Percentiles rank a stretch among this genome's conserved stretches.
Conservation (phyloP, 768 basidiomycete genomes). For the Pulveroboletus sp. region DNA sequence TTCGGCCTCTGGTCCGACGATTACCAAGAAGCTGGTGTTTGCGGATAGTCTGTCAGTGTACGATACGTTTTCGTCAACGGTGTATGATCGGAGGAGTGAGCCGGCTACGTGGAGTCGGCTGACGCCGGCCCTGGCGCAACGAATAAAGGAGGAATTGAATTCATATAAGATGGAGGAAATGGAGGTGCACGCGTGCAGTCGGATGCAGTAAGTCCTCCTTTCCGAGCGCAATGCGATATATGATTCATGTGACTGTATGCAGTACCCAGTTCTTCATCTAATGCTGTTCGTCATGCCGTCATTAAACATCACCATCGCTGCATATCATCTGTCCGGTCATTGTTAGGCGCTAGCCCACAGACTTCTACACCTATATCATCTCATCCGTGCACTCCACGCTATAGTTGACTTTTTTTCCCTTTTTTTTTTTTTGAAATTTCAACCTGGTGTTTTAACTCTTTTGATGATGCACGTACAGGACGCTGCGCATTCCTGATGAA, state of each 20-base stretch:
- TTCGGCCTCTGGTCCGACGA: slow-evolving; percentile 70
- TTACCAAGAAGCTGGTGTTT: slow-evolving; percentile 79
- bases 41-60: slow-evolving; percentile 93
- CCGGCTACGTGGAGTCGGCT: slow-evolving; percentile 96
- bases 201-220: slow-evolving; percentile 70
- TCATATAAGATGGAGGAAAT: slow-evolving; percentile 99
- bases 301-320: slow-evolving; percentile 21
- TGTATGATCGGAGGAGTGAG: slow-evolving; percentile 94
- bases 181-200: slow-evolving; percentile 94
- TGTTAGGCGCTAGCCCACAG: slow-evolving; percentile 30
- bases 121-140: slow-evolving; percentile 91
- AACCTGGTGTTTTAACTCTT: slow-evolving; percentile 25
- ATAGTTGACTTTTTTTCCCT: slow-evolving; percentile 14
- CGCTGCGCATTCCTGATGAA: slow-evolving; percentile 31
- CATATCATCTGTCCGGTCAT: slow-evolving; percentile 26
- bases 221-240: neutral
- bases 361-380: slow-evolving; percentile 24
- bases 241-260: slow-evolving; percentile 7
- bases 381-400: slow-evolving; percentile 18
- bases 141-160: slow-evolving; percentile 98
- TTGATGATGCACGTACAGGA: slow-evolving; percentile 23
- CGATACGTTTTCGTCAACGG: slow-evolving; percentile 88
- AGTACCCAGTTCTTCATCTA: slow-evolving; percentile 91
- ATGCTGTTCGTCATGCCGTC: slow-evolving; percentile 29
- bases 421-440: slow-evolving; percentile 15